Evolutionary conservation across 2,329 filamentous ascomycete species (phyloP).

Genomic region (Eutypa lata): DNA sequence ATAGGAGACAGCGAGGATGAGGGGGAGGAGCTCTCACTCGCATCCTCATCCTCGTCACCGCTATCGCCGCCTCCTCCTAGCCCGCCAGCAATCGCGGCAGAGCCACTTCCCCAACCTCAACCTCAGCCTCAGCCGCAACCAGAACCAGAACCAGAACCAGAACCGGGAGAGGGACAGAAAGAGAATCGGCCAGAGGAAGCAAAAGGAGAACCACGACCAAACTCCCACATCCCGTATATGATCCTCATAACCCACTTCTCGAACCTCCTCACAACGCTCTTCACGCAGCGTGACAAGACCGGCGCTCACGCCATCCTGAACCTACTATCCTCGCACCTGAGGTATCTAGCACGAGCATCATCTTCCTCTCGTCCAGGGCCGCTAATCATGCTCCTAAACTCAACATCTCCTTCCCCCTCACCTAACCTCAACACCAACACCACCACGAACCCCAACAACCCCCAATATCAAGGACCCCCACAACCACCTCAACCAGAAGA

Average conservation of each 20-base stretch:
- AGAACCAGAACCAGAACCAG: background rate
- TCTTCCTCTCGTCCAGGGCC: constrained; percentile 29
- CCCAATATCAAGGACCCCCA: background rate
- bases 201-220: background rate
- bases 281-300: constrained; percentile 44
- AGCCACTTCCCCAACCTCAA: too few species aligned
- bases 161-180: background rate
- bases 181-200: background rate
- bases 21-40: constrained; percentile 24
- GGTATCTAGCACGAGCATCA: constrained; percentile 38
- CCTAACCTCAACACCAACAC: constrained; percentile 8
- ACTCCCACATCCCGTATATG: constrained; percentile 36
- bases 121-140: too few species aligned
- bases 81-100: background rate
- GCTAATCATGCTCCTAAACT: constrained; percentile 55
- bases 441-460: background rate
- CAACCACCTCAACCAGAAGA: background rate
- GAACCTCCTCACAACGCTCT: constrained; percentile 48
- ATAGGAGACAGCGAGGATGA: constrained; percentile 41
- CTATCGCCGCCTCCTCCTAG: background rate
- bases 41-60: constrained; percentile 16
- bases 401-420: constrained; percentile 32
- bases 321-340: constrained; percentile 45
- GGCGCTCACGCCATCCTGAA: constrained; percentile 47
- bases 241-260: constrained; percentile 56